A percentile compares a stretch with the other conserved stretches of the same genome.
Conservation (phyloP, 177 flowering plant species). For the Vitis hybrid region DNA sequence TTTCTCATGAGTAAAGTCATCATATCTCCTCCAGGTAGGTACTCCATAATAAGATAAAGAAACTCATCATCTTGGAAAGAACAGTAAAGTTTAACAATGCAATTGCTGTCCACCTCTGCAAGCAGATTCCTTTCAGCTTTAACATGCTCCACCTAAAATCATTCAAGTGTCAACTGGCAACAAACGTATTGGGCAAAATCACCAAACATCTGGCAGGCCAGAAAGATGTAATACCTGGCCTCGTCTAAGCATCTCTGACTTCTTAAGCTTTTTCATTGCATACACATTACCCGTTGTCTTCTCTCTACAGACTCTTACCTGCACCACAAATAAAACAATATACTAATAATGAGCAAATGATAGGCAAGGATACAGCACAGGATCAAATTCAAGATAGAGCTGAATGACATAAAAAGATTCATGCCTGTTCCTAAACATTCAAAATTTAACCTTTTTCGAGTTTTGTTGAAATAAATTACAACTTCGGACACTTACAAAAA, state of each 20-base stretch:
- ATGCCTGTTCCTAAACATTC: too few relatives aligned
- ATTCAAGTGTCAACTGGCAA: neutral
- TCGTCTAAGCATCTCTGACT: constrained; percentile 83
- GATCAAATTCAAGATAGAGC: neutral
- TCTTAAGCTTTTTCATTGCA: constrained; percentile 85
- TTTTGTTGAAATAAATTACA: neutral
- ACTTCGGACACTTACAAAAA: neutral
- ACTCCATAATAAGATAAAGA: constrained; percentile 83
- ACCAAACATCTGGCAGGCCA: neutral
- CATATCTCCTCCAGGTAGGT: constrained; percentile 87
- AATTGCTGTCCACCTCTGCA: constrained; percentile 84
- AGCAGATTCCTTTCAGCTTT: constrained; percentile 83
- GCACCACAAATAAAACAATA: constrained; percentile 14
- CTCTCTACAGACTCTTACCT: constrained; percentile 75
- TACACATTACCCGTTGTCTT: constrained; percentile 61
- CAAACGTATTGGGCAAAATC: constrained; percentile 7
- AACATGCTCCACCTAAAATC: constrained; percentile 71
- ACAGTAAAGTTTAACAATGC: constrained; percentile 80
- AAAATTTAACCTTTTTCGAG: too few relatives aligned
- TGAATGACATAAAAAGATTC: too few relatives aligned
- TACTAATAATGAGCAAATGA: neutral
- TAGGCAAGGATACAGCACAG: neutral
- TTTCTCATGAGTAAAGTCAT: constrained; percentile 85
- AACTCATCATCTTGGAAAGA: constrained; percentile 83
- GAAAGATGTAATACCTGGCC: constrained; percentile 58